Percentiles rank a stretch among this genome's conserved stretches.
phyloP scores from a whole-genome alignment of 2,329 filamentous ascomycete genomes.

The Epichloe sylvatica region DNA sequence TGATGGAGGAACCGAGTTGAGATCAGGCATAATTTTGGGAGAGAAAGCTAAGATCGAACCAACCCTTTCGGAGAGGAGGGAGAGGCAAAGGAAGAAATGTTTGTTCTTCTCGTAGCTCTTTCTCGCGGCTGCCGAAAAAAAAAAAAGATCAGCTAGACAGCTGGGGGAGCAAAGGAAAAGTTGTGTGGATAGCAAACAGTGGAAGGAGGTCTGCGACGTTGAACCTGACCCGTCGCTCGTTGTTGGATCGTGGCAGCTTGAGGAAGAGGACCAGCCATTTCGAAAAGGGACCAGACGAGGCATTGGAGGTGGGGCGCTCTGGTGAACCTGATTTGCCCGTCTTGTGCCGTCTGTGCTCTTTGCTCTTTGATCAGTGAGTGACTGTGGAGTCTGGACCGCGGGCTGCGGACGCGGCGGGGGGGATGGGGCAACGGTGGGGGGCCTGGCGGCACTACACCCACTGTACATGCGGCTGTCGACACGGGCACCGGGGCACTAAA shows the following conservation, averaged over 20 bases:
- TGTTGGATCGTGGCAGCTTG: background rate
- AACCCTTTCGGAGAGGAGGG: background rate
- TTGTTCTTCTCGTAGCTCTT: background rate
- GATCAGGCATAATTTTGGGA: slow-evolving; percentile 32
- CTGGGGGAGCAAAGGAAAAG: background rate
- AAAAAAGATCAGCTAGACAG: background rate
- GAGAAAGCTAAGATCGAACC: background rate
- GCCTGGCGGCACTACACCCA: no score
- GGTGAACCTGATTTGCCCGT: no score
- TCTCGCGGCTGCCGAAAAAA: background rate
- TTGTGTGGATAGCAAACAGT: no score
- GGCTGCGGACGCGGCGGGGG: no score
- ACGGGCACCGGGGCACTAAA: background rate
- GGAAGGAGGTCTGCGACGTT: background rate
- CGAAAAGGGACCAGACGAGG: background rate
- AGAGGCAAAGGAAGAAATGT: background rate
- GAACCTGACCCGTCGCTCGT: background rate
- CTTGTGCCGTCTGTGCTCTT: no score
- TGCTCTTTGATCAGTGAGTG: no score
- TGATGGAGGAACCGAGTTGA: slow-evolving; percentile 41
- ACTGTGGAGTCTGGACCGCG: no score
- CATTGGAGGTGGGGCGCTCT: background rate
- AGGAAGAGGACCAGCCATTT: background rate
- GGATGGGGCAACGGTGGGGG: no score
- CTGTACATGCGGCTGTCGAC: background rate